Base-by-base conservation (phyloP, 345 rosid genomes). In the Erodium maritimum region DNA sequence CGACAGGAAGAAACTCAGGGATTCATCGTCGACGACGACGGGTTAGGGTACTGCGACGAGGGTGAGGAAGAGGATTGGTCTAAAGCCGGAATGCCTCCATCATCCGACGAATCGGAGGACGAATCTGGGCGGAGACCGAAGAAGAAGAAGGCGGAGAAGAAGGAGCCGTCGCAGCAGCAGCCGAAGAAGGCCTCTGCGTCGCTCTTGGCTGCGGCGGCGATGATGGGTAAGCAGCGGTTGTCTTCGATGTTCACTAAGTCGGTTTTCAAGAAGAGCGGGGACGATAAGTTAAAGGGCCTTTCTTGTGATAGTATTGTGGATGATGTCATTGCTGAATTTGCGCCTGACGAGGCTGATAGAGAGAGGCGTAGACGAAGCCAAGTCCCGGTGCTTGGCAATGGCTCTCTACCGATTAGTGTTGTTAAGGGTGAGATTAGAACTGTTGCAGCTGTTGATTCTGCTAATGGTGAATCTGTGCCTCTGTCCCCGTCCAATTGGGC, bases 51-150 rank as follows among this genome's bases (percentile, higher is more conserved):
- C 50, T 73, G 70, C 34, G 96, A 93, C 58, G 90, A 85, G 42
- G 99, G 95, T 1, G 81, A 82, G 53, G 99, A 93, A 63, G 99
- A 89, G 79, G 99, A 93, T 57, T 93, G 93, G 91, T 66, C 88
- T n/a, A 72, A 60, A 17, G 72, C 89, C 2, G 80, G 79, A 16
- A 59, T 81, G 21, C 73, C 77, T 60, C 74, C 56, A 16, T 89
- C 91, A 0, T 85, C 96, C 0, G 94, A 80, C 52, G 99, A 85
- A 54, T 73, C 83, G 0, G 87, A 79, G 20, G 83, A 77, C 20
- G 82, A 61, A 20, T 8, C 52, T 55, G 71, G 57, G 19, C 66
- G 76, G 37, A 67, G 71, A 12, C 61, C 67, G 17, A 85, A 67
- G 70, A 82, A 68, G 70, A 82, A 75, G 69, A 85, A 85, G 74